These are phyloP conservation scores for Neurospora intermedia DNA, from an alignment of 495 filamentous ascomycete genomes.

Conservation along the genomic window DNA sequence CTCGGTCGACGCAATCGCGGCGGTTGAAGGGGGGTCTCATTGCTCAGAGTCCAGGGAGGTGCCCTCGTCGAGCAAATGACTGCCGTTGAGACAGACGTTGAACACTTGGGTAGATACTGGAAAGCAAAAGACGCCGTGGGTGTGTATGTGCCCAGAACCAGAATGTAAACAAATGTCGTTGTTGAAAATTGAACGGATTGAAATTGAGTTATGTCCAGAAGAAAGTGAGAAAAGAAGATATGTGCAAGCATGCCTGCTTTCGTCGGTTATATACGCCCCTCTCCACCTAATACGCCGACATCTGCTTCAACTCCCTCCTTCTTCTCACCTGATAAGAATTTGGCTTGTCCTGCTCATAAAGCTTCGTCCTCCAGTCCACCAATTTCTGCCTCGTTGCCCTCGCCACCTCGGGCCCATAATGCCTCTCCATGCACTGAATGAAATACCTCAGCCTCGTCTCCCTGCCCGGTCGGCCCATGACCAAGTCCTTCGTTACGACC, in stretches of 20 bases:
- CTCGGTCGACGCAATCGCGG: not conserved
- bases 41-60: not conserved
- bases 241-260: not conserved
- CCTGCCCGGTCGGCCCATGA: constrained; percentile 21
- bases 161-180: too few relatives aligned
- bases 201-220: not conserved
- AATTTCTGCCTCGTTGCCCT: not conserved
- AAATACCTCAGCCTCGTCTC: constrained; percentile 28
- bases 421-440: constrained; percentile 21
- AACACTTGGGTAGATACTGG: not conserved
- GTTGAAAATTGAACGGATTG: not conserved
- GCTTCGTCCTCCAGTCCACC: not conserved
- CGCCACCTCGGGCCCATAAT: constrained; percentile 21
- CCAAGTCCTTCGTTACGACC: constrained; percentile 29
- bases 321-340: not conserved
- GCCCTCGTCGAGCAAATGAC: not conserved
- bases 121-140: not conserved
- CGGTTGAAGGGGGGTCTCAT: not conserved
- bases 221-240: not conserved
- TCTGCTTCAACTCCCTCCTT: not conserved
- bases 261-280: not conserved
- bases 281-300: not conserved
- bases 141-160: too few relatives aligned
- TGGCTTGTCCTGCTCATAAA: not conserved
- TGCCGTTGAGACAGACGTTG: not conserved